Conservation (phyloP, 768 basidiomycete genomes). For the Agaricus subrufescens region DNA sequence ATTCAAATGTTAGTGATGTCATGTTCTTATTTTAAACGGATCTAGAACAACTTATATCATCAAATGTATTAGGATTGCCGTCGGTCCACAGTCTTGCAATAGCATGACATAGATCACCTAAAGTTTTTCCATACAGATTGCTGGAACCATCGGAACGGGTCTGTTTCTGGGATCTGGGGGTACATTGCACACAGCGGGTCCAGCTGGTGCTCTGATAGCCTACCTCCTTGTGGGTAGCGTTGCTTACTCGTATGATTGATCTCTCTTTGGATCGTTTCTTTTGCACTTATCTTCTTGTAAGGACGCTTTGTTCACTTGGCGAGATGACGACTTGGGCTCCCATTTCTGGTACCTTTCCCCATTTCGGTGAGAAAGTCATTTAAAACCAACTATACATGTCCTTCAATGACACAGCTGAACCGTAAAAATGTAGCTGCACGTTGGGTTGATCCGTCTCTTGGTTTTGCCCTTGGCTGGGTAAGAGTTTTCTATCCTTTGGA, state of each 20-base stretch:
- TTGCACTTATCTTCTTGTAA: constrained; percentile 14
- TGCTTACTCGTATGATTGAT: constrained; percentile 51
- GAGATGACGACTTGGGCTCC: constrained; percentile 83
- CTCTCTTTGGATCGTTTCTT: background rate
- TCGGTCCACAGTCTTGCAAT: no score
- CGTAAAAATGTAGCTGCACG: constrained; percentile 20
- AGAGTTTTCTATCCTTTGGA: constrained; percentile 10
- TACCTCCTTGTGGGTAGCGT: constrained; percentile 63
- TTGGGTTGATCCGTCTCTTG: constrained; percentile 47
- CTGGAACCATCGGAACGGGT: constrained; percentile 73
- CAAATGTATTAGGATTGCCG: no score
- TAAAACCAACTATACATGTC: no score
- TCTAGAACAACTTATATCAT: no score
- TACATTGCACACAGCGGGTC: constrained; percentile 57
- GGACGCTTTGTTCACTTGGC: constrained; percentile 60
- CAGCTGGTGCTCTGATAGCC: constrained; percentile 57
- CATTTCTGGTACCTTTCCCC: constrained; percentile 74
- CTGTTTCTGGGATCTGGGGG: constrained; percentile 69
- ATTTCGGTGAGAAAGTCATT: constrained; percentile 42
- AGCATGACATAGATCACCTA: constrained; percentile 13
- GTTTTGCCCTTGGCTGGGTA: constrained; percentile 55
- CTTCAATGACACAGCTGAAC: no score
- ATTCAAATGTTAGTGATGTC: constrained; percentile 55
- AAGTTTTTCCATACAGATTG: constrained; percentile 52
- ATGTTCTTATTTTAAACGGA: no score